These are phyloP conservation scores for Auriscalpium microsporum DNA, from an alignment of 768 basidiomycete species.

Conservation along the genomic window DNA sequence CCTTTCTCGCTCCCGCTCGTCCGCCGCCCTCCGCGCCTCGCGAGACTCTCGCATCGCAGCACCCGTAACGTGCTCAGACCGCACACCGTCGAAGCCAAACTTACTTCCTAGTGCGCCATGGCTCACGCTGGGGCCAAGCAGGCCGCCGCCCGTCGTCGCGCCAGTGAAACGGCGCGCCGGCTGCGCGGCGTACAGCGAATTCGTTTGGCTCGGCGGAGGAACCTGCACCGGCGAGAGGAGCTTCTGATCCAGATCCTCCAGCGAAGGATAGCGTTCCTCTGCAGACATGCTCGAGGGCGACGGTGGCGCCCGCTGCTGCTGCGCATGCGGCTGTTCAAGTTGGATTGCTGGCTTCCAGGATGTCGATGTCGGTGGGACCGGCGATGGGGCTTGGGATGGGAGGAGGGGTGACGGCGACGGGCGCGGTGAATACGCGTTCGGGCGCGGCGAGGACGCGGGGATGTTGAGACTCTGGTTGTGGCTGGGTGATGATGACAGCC, in stretches of 20 bases:
- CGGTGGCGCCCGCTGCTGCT: slow-evolving; percentile 25
- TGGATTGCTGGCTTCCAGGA: slow-evolving; percentile 11
- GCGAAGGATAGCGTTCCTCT: slow-evolving; percentile 77
- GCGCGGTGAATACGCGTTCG: slow-evolving; percentile 8
- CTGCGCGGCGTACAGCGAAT: neutral
- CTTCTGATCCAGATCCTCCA: slow-evolving; percentile 72
- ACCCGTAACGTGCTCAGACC: slow-evolving; percentile 52
- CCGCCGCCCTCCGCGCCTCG: slow-evolving; percentile 1
- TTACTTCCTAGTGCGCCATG: neutral
- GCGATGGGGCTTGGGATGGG: slow-evolving; percentile 7
- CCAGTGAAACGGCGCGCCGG: slow-evolving; percentile 3
- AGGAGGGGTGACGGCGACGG: slow-evolving; percentile 10
- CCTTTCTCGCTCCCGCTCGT: neutral
- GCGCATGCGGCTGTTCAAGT: neutral
- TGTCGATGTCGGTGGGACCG: slow-evolving; percentile 5
- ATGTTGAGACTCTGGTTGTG: slow-evolving; percentile 2
- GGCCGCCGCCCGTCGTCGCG: neutral
- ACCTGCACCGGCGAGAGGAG: slow-evolving; percentile 26
- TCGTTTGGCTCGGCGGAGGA: neutral
- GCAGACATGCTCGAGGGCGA: slow-evolving; percentile 28
- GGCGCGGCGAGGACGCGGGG: slow-evolving; percentile 3
- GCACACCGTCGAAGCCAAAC: slow-evolving; percentile 31
- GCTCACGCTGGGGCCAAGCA: neutral
- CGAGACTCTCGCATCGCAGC: slow-evolving; percentile 38
- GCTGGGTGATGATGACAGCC: neutral